Base-by-base conservation (phyloP, 441 rosid genomes). In the Corymbia calophylla region DNA sequence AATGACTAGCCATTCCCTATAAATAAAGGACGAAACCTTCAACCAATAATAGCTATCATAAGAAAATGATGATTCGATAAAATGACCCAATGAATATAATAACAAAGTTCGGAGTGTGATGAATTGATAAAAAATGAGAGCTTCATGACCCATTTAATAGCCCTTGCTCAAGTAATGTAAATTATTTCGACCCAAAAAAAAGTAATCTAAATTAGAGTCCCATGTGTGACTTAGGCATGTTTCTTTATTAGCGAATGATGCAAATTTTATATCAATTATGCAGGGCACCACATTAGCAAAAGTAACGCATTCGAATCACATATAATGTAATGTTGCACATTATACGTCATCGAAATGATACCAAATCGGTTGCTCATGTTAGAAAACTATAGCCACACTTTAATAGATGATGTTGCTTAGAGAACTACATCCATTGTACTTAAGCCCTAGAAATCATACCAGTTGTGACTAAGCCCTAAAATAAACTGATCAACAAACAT, bases 211-310 rank as follows among this genome's bases (percentile, higher is more conserved):
- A 66, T 66, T 2, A 4, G 2, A 15, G 10, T 4, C 39, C 39
- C 3, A 8, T 17, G 6, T 62, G 8, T 2, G 73, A 66, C 17
- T 66, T 0, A 31, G 3, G 16, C 0, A 0, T 0, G 73, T 66
- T 16, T 31, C 39, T 29, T 62, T 62, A 62, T 11, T 16, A 64
- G 11, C 0, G 0, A 64, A 64, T n/a, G 6, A 64, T 1, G 73
- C 39, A 64, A 64, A 14, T n/a, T n/a, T n/a, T n/a, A 47, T 17
- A 68, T 39, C n/a, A n/a, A n/a, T 32, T 32, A 0, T 68, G 47
- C 0, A 0, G 7, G 13, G 1, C 25, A 17, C 1, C 80, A 68
- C 80, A 68, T 18, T 32, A 32, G 13, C 0, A 68, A 4, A 0
- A 17, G 25, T 68, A 32, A 0, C 23, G 0, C 80, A 4, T 68